These are phyloP conservation scores for Pseudopithomyces maydicus DNA, from an alignment of 2,329 filamentous ascomycete genomes.

Conservation along the genomic window DNA sequence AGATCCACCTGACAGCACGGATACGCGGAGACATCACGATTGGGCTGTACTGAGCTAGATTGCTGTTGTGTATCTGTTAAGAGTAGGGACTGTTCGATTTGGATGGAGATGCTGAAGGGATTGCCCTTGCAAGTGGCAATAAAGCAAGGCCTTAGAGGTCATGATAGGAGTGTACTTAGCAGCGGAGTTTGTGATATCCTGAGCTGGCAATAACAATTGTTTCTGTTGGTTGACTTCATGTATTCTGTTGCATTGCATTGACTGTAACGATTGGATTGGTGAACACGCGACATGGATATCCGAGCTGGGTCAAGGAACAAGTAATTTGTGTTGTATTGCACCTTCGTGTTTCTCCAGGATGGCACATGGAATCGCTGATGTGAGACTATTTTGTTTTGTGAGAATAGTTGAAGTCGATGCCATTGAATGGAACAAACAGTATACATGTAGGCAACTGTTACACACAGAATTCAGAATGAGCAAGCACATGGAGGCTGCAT, in stretches of 20 bases:
- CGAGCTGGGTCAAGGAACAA: too few species aligned
- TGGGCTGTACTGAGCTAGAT: conserved; percentile 56
- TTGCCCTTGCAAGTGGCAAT: background rate
- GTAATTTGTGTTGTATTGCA: too few species aligned
- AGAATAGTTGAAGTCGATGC: too few species aligned
- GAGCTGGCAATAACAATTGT: conserved; percentile 16
- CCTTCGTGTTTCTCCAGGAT: too few species aligned
- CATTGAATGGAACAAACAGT: too few species aligned
- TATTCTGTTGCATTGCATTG: background rate
- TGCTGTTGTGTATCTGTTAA: conserved; percentile 4
- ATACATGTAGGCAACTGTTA: too few species aligned
- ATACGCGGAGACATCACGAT: conserved; percentile 66
- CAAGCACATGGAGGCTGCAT: too few species aligned
- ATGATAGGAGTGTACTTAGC: background rate
- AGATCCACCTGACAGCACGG: conserved; percentile 65
- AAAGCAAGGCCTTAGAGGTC: background rate
- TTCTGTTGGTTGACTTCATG: conserved; percentile 8
- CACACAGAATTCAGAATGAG: too few species aligned
- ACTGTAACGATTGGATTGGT: too few species aligned
- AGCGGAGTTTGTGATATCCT: conserved; percentile 15
- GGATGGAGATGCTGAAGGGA: background rate
- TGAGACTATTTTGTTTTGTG: too few species aligned
- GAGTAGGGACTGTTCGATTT: background rate
- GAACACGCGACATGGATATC: too few species aligned
- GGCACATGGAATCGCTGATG: too few species aligned